Percentiles rank a stretch among this genome's conserved stretches.
Evolutionary conservation across 2,329 filamentous ascomycete genomes (phyloP).

Genomic region (Fusarium transvaalense): DNA sequence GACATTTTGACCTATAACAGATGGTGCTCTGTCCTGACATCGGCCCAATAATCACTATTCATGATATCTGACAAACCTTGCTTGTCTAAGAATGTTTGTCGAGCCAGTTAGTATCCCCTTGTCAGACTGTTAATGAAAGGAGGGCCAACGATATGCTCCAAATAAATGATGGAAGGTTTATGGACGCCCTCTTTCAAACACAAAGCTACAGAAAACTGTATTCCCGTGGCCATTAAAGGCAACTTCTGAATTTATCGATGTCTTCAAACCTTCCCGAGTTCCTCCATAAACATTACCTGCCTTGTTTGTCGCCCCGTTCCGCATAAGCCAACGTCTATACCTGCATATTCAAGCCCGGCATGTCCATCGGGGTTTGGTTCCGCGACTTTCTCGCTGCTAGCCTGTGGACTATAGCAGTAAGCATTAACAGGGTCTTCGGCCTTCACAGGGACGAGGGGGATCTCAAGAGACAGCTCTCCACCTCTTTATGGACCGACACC

Average conservation of each 20-base stretch:
- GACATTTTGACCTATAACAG: neutral
- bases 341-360: neutral
- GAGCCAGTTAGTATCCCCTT: neutral
- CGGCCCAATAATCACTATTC: too few species aligned
- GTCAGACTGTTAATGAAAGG: neutral
- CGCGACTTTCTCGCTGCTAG: neutral
- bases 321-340: neutral
- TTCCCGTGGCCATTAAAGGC: neutral
- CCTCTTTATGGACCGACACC: neutral
- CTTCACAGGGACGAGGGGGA: neutral
- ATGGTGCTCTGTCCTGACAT: too few species aligned
- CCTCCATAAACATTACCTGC: neutral
- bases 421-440: neutral
- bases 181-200: neutral
- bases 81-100: neutral
- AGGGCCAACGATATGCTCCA: too few species aligned
- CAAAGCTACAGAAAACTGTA: neutral
- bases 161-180: accelerated
- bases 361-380: neutral
- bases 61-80: neutral
- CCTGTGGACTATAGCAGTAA: neutral
- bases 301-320: neutral
- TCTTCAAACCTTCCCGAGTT: neutral
- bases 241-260: neutral
- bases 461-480: neutral